Percentiles rank a stretch among this genome's conserved stretches.
phyloP scores from a whole-genome alignment of 2,329 filamentous ascomycete species.

The Clarireedia monteithiana region DNA sequence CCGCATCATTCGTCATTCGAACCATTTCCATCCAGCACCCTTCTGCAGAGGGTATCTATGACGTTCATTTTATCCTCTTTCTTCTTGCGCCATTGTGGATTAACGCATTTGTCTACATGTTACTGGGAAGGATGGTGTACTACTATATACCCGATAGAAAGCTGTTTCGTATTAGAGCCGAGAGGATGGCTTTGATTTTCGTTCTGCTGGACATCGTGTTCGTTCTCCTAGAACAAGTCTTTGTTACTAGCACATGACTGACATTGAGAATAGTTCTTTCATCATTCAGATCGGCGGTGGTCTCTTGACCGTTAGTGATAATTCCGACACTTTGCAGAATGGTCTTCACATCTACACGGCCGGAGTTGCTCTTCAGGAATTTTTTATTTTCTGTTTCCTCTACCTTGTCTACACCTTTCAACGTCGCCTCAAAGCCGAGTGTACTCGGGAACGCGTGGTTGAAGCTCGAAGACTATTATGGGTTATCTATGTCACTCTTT shows the following conservation, averaged over 20 bases:
- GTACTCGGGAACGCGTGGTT: background rate
- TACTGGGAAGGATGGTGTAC: constrained; percentile 29
- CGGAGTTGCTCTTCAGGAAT: constrained; percentile 43
- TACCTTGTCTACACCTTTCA: background rate
- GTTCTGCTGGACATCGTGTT: constrained; percentile 41
- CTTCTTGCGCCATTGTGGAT: constrained; percentile 31
- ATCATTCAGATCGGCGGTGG: background rate
- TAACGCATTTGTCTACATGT: constrained; percentile 30
- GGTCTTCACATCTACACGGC: constrained; percentile 43
- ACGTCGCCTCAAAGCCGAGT: background rate
- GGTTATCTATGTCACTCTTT: constrained; percentile 33
- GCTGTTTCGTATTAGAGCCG: constrained; percentile 28
- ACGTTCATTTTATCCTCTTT: constrained; percentile 35
- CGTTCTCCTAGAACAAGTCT: constrained; percentile 25
- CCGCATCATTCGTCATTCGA: constrained; percentile 34
- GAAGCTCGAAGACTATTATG: constrained; percentile 31
- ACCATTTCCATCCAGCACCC: constrained; percentile 32
- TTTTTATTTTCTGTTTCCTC: constrained; percentile 35
- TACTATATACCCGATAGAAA: constrained; percentile 32
- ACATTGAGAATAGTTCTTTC: constrained; percentile 28
- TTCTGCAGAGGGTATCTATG: constrained; percentile 29
- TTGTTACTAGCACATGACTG: background rate
- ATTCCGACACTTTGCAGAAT: constrained; percentile 30
- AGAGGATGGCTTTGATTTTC: constrained; percentile 37
- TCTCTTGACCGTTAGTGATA: constrained; percentile 23